These are phyloP conservation scores for Forsythia viridissima DNA, from an alignment of 257 asterid genomes.

Conservation along the genomic window DNA sequence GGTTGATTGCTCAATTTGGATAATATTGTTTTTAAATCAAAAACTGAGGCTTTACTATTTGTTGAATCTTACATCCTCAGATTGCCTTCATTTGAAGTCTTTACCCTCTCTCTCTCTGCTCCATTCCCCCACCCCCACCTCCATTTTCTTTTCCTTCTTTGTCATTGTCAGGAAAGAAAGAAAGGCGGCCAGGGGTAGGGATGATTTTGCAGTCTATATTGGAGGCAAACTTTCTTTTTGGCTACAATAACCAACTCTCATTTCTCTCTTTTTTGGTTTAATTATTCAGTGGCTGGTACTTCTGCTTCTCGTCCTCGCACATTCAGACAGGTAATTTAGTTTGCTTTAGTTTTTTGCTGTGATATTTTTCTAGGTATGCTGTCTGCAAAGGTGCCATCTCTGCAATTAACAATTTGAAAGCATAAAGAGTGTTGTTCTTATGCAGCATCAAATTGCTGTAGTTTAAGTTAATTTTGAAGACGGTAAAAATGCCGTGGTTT, in stretches of 20 bases:
- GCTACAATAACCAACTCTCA: background rate
- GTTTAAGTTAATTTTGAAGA: background rate
- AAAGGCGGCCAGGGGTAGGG: background rate
- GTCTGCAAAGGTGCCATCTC: background rate
- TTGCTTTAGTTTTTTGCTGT: background rate
- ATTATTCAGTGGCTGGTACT: slow-evolving; percentile 74
- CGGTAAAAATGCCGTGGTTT: background rate
- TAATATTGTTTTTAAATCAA: background rate
- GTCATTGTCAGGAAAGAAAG: background rate
- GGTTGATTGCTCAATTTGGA: background rate
- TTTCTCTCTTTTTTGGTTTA: background rate
- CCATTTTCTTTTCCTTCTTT: background rate
- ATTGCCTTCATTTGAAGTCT: background rate
- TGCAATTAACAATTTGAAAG: background rate
- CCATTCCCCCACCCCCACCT: background rate
- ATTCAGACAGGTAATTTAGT: slow-evolving; percentile 58
- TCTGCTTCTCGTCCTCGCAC: slow-evolving; percentile 87
- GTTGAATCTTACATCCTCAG: background rate
- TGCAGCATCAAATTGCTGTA: background rate
- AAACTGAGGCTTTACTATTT: background rate
- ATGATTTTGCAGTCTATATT: background rate
- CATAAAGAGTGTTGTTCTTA: background rate
- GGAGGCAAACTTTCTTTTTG: background rate
- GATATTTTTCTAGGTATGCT: background rate
- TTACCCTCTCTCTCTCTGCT: background rate